phyloP scores from a whole-genome alignment of 2,329 filamentous ascomycete genomes.

The Trichoderma koningii region DNA sequence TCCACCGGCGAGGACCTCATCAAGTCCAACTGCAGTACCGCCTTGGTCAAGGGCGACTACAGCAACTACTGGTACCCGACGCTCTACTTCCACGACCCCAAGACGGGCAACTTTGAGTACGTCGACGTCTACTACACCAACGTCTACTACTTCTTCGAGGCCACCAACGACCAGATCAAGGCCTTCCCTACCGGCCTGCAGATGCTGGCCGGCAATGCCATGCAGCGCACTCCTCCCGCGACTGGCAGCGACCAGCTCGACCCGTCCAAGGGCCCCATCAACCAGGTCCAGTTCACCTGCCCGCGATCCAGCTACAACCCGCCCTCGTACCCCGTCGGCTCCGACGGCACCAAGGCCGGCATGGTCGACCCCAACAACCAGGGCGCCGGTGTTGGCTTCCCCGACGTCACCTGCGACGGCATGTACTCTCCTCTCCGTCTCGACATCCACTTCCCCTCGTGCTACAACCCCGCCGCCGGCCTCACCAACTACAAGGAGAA shows the following conservation, averaged over 20 bases:
- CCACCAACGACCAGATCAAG: constrained; percentile 64
- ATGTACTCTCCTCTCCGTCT: constrained; percentile 62
- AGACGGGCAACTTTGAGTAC: constrained; percentile 63
- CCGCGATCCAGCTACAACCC: constrained; percentile 52
- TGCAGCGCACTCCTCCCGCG: constrained; percentile 58
- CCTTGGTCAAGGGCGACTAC: constrained; percentile 66
- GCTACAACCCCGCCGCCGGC: constrained; percentile 67
- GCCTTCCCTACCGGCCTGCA: constrained; percentile 71
- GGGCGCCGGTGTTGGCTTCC: constrained; percentile 66
- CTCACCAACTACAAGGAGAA: constrained; percentile 64
- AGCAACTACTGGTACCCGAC: constrained; percentile 78
- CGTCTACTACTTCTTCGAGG: constrained; percentile 74
- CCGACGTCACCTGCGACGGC: constrained; percentile 67
- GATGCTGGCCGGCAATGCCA: constrained; percentile 68
- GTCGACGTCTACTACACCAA: constrained; percentile 73
- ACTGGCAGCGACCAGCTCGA: constrained; percentile 56
- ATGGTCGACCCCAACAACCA: constrained; percentile 57
- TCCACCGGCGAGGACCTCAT: constrained; percentile 62
- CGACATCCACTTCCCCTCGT: constrained; percentile 72
- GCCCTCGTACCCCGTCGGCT: constrained; percentile 56
- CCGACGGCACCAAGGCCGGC: constrained; percentile 57
- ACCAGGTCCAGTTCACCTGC: constrained; percentile 62
- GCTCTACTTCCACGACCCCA: constrained; percentile 67
- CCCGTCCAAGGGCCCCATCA: constrained; percentile 53
- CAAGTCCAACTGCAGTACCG: constrained; percentile 69